Percentiles rank a stretch among this genome's conserved stretches.
These are phyloP conservation scores for Quercus dentata DNA, from an alignment of 306 rosid species.

Conservation along the genomic window DNA sequence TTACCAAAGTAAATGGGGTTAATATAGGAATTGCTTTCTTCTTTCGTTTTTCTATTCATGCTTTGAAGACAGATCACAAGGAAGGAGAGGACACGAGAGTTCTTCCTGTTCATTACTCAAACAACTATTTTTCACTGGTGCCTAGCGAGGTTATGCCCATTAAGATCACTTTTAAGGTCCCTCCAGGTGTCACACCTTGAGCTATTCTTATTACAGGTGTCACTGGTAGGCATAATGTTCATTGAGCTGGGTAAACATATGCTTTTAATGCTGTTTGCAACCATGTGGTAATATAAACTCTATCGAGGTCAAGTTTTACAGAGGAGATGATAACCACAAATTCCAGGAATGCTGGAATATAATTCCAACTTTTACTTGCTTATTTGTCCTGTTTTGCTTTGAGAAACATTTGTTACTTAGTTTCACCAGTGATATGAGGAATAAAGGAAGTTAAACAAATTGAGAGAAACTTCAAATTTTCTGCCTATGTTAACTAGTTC, in stretches of 20 bases:
- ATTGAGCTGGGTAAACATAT: slow-evolving; percentile 4
- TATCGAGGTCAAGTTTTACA: neutral
- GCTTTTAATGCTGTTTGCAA: neutral
- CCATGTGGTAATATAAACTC: neutral
- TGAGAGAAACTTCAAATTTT: neutral
- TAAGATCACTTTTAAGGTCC: slow-evolving; percentile 61
- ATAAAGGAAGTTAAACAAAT: neutral
- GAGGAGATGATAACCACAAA: neutral
- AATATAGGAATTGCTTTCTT: slow-evolving; percentile 58
- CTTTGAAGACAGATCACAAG: slow-evolving; percentile 33
- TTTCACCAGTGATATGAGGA: neutral
- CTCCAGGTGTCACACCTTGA: slow-evolving; percentile 62
- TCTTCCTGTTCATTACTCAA: slow-evolving; percentile 83
- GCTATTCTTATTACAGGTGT: slow-evolving; percentile 1
- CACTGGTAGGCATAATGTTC: slow-evolving; percentile 17
- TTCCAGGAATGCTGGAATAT: too few relatives aligned
- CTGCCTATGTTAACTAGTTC: neutral
- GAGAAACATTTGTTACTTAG: neutral
- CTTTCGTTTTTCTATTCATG: slow-evolving; percentile 53
- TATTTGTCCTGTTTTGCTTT: neutral
- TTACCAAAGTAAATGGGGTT: too few relatives aligned
- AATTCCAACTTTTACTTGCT: neutral
- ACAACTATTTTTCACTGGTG: slow-evolving; percentile 81
- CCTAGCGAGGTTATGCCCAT: slow-evolving; percentile 67
- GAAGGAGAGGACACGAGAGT: slow-evolving; percentile 83